These are phyloP conservation scores for Rubus parviflorus DNA, from an alignment of 306 rosid species.

Conservation along the genomic window DNA sequence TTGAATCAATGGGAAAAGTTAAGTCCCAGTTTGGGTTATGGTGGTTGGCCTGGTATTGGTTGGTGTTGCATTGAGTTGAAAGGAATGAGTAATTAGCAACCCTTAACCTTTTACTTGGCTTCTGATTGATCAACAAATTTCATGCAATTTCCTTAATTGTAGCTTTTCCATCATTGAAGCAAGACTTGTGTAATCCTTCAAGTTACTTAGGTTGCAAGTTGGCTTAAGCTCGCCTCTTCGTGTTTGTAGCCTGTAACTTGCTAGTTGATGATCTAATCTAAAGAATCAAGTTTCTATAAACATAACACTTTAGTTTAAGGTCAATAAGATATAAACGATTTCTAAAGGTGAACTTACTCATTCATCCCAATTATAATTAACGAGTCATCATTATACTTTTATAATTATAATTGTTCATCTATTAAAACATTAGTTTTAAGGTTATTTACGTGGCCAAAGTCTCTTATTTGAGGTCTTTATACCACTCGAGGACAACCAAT, in stretches of 20 bases:
- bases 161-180: conserved; percentile 22
- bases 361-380: not conserved
- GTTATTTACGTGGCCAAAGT: too few species aligned
- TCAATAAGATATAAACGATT: not conserved
- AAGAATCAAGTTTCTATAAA: not conserved
- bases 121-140: not conserved
- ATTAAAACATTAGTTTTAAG: too few species aligned
- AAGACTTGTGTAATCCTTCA: conserved; percentile 15
- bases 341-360: not conserved
- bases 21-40: not conserved
- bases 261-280: not conserved
- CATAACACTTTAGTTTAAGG: not conserved
- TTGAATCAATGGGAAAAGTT: conserved; percentile 12
- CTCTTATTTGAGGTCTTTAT: too few species aligned
- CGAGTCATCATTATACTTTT: not conserved
- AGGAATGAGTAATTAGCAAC: not conserved
- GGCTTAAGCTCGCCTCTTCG: not conserved
- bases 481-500: too few species aligned
- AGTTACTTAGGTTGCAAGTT: conserved; percentile 23
- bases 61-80: not conserved
- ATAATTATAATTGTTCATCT: too few species aligned
- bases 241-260: not conserved
- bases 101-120: not conserved
- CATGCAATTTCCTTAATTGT: not conserved
- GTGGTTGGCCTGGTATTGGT: conserved; percentile 1